Evolutionary conservation across 2,329 filamentous ascomycete species (phyloP).

Genomic region (Colletotrichum caudatum): DNA sequence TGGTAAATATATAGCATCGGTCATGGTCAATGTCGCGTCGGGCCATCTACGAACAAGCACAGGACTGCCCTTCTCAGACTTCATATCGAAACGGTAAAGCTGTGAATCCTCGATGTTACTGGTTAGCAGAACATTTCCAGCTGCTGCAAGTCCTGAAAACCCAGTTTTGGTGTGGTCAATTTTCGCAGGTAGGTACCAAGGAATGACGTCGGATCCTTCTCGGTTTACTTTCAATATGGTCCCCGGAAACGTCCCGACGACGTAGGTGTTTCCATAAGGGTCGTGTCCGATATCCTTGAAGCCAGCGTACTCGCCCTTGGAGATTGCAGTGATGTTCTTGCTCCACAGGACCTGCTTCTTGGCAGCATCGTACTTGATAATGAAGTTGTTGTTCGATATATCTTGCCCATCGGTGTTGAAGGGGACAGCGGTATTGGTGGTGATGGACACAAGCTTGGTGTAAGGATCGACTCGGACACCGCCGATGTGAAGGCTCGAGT

Average conservation of each 20-base stretch:
- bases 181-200: constrained; percentile 42
- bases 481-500: constrained; percentile 40
- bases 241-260: constrained; percentile 42
- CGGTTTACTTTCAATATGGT: constrained; percentile 42
- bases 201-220: constrained; percentile 23
- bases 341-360: constrained; percentile 42
- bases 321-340: constrained; percentile 41
- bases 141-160: constrained; percentile 41
- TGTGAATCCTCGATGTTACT: constrained; percentile 37
- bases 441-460: constrained; percentile 40
- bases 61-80: constrained; percentile 33
- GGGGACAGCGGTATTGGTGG: constrained; percentile 41
- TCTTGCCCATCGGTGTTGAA: constrained; percentile 42
- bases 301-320: constrained; percentile 42
- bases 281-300: constrained; percentile 44
- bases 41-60: constrained; percentile 40
- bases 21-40: constrained; percentile 16
- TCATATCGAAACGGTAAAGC: constrained; percentile 43
- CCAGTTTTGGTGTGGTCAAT: constrained; percentile 38
- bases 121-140: constrained; percentile 34
- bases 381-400: constrained; percentile 43
- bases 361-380: constrained; percentile 43
- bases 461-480: constrained; percentile 41
- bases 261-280: constrained; percentile 41
- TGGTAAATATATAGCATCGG: constrained; percentile 51